These are phyloP conservation scores for Ogataea salicorniae DNA, from an alignment of 805 yeast genomes.

Conservation along the genomic window DNA sequence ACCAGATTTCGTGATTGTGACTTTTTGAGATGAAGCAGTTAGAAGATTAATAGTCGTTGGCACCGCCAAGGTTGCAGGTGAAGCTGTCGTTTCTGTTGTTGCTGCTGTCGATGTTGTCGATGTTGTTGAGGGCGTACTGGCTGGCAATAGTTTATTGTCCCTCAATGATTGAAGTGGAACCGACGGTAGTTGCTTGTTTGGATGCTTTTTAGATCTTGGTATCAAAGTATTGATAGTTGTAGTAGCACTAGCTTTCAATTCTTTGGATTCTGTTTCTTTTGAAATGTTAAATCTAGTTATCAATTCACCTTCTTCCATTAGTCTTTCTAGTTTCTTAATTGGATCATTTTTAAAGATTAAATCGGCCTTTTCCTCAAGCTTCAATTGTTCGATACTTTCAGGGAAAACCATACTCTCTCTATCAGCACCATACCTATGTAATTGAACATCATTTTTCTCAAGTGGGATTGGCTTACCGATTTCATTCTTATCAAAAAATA, in stretches of 20 bases:
- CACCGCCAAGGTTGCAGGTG: neutral
- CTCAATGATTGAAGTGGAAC: conserved; percentile 3
- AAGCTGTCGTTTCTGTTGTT: conserved; percentile 6
- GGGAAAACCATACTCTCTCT: conserved; percentile 81
- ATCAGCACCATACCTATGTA: conserved; percentile 83
- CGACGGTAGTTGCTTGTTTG: conserved; percentile 22
- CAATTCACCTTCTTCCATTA: conserved; percentile 30
- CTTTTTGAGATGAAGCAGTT: conserved; percentile 34
- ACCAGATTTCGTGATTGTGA: conserved; percentile 69
- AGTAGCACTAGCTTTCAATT: conserved; percentile 1
- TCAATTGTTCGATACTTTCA: conserved; percentile 76
- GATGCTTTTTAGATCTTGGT: conserved; percentile 30
- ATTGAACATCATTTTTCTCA: conserved; percentile 60
- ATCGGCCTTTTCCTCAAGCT: conserved; percentile 60
- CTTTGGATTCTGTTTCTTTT: neutral
- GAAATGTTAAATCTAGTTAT: neutral
- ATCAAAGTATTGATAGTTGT: conserved; percentile 22
- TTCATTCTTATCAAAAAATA: conserved; percentile 59
- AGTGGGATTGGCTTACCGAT: conserved; percentile 57
- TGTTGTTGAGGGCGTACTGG: too few relatives aligned
- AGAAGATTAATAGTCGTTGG: conserved; percentile 10
- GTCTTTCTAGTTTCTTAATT: conserved; percentile 33
- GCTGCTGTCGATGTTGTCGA: neutral
- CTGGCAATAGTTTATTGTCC: too few relatives aligned
- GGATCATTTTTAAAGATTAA: conserved; percentile 9